These are phyloP conservation scores for Termitomyces sp. DNA, from an alignment of 768 basidiomycete genomes.

Conservation along the genomic window DNA sequence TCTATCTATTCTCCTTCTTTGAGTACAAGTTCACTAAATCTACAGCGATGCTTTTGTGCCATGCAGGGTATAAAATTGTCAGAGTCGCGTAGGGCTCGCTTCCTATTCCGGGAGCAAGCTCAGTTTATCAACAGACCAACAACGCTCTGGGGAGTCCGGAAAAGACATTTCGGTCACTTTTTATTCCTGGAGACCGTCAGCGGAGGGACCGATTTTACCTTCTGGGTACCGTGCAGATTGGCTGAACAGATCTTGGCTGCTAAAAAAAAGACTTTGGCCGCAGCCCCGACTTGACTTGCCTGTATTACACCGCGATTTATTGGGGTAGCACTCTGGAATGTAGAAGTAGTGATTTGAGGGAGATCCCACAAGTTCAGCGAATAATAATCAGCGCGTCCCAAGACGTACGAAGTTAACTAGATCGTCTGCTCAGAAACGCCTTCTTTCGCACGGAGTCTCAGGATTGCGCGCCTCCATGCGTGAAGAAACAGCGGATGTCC, in stretches of 20 bases:
- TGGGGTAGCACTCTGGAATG: too few species aligned
- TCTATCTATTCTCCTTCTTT: not conserved
- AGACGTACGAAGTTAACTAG: not conserved
- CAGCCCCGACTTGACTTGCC: not conserved
- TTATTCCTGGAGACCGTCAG: too few species aligned
- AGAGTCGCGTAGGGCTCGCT: not conserved
- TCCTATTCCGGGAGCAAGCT: not conserved
- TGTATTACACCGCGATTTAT: too few species aligned
- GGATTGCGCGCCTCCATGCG: too few species aligned
- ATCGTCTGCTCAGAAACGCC: too few species aligned
- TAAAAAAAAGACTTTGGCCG: too few species aligned
- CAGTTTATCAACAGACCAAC: not conserved
- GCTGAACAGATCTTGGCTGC: not conserved
- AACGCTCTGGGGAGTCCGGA: not conserved
- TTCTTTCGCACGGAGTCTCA: too few species aligned
- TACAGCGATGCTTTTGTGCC: not conserved
- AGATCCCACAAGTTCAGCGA: not conserved
- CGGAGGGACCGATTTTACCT: not conserved
- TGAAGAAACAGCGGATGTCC: too few species aligned
- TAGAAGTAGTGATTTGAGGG: not conserved
- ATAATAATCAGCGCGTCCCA: not conserved
- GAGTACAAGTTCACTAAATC: not conserved
- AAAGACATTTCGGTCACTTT: not conserved
- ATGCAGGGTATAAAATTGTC: not conserved
- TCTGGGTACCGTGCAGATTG: not conserved